These are phyloP conservation scores for Amniculicola lignicola DNA, from an alignment of 495 filamentous ascomycete species.

Conservation along the genomic window DNA sequence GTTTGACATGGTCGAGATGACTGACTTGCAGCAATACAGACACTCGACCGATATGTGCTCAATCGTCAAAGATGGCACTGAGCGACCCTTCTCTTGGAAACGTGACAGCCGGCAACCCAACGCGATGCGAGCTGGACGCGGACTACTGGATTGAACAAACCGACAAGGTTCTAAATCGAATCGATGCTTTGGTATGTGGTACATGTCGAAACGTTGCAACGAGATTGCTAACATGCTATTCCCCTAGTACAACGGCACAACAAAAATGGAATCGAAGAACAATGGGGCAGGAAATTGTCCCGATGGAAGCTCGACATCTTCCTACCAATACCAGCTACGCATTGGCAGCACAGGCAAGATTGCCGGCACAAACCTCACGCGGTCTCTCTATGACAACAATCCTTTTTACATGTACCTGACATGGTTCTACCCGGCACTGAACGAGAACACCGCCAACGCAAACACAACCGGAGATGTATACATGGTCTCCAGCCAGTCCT, in stretches of 20 bases:
- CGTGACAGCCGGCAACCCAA: not conserved
- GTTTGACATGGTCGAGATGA: too few species aligned
- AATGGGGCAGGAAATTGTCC: not conserved
- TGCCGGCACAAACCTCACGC: not conserved
- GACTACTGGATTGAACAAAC: not conserved
- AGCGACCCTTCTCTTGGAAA: not conserved
- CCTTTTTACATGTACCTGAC: conserved; percentile 7
- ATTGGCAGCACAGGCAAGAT: conserved; percentile 1
- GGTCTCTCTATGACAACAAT: not conserved
- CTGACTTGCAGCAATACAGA: not conserved
- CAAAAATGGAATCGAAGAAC: not conserved
- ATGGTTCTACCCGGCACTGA: conserved; percentile 1
- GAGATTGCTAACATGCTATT: not conserved
- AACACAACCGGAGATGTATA: conserved; percentile 1
- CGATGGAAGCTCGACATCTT: not conserved
- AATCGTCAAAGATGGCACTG: conserved; percentile 2
- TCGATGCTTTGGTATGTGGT: conserved; percentile 4
- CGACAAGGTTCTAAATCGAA: not conserved
- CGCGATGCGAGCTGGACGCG: not conserved
- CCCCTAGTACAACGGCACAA: conserved; percentile 1
- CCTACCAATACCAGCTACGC: not conserved
- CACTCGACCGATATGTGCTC: conserved; percentile 1
- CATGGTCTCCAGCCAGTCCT: conserved; percentile 5
- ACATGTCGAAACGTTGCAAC: not conserved
- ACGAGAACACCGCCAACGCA: not conserved